Evolutionary conservation across 2,329 filamentous ascomycete species (phyloP), one percentile per base, ranked within the genome.

Genomic region (Rosellinia necatrix): DNA sequence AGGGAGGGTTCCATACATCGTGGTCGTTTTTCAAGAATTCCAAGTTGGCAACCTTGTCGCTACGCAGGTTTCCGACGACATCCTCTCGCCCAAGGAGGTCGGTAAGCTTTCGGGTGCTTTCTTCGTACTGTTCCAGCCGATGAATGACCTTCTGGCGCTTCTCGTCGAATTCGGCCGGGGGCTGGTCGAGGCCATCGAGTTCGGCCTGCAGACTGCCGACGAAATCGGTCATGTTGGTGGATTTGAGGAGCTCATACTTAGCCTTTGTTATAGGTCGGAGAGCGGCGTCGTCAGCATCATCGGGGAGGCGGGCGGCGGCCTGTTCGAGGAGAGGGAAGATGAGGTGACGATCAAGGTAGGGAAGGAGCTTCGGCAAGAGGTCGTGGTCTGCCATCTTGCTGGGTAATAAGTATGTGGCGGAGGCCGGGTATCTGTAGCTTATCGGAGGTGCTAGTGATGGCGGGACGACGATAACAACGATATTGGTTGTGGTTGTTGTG

Each of bases 181-280:
- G 79, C 60, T 90, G 83, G 58, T 89, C 82, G 63, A 91, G 84
- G 67, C 87, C 83, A 79, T 97, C 86, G 65, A 99, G 85, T 71
- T 97, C 90, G 73, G 90, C 89, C 81, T 96, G 91, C 65, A 99
- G 80, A 70, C 88, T 90, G 71, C 92, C 92, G 51, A 97, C 91
- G 74, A 96, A 99, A 77, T 99, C 94, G 70, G 89, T 94, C 94
- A 99, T 99, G 82, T 97, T 97, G 70, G 94, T 97, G 75, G 92
- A 88, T 80, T 96, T 93, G 66, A 99, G 86, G 56, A 99, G 86
- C 77, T 93, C 88, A 75, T 93, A 96, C 77, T 96, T 96, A 68
- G 92, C 87, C 72, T 89, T 85, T 62, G 88, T 88, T 68, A 96
- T 87, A 74, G 92, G 87, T 68, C 81, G 81, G 53, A 83, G 76